phyloP scores from a whole-genome alignment of 1,284 basidiomycete genomes.

The Vanrija pseudolonga region DNA sequence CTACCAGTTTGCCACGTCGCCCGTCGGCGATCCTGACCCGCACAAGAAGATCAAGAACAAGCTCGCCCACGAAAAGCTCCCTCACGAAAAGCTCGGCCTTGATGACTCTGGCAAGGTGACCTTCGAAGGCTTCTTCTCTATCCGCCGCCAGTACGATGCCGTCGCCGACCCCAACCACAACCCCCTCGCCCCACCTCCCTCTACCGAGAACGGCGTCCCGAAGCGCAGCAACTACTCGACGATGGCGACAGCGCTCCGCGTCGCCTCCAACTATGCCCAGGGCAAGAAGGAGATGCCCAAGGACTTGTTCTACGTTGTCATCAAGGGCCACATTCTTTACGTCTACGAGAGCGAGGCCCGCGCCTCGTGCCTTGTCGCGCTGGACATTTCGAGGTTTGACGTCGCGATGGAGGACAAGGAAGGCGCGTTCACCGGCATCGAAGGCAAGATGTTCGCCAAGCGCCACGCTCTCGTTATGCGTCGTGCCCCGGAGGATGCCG shows the following conservation, averaged over 20 bases:
- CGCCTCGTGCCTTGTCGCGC: constrained; percentile 64
- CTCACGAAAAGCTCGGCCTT: constrained; percentile 17
- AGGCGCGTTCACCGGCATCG: constrained; percentile 46
- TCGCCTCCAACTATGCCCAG: constrained; percentile 21
- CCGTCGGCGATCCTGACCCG: constrained; percentile 59
- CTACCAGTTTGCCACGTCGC: constrained; percentile 67
- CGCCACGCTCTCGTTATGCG: constrained; percentile 78
- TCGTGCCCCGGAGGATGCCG: constrained; percentile 42
- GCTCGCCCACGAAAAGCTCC: constrained; percentile 18
- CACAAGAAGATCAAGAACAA: constrained; percentile 50
- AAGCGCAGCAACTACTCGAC: constrained; percentile 22
- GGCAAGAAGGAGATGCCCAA: constrained; percentile 65
- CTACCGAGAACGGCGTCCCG: constrained; percentile 20
- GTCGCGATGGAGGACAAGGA: constrained; percentile 67
- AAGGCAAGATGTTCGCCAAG: constrained; percentile 80
- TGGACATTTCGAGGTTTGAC: constrained; percentile 69
- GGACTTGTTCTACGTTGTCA: constrained; percentile 81
- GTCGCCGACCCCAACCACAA: constrained; percentile 42
- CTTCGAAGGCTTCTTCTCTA: constrained; percentile 70
- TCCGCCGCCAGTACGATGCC: constrained; percentile 74
- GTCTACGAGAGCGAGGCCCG: constrained; percentile 61
- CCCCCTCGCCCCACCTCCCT: constrained; percentile 19
- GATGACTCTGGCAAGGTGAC: constrained; percentile 14
- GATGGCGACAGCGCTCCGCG: constrained; percentile 50
- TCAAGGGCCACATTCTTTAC: constrained; percentile 84